These are phyloP conservation scores for Umbelopsis sp. DNA, from an alignment of 371 early-diverging fungal species.

Conservation along the genomic window DNA sequence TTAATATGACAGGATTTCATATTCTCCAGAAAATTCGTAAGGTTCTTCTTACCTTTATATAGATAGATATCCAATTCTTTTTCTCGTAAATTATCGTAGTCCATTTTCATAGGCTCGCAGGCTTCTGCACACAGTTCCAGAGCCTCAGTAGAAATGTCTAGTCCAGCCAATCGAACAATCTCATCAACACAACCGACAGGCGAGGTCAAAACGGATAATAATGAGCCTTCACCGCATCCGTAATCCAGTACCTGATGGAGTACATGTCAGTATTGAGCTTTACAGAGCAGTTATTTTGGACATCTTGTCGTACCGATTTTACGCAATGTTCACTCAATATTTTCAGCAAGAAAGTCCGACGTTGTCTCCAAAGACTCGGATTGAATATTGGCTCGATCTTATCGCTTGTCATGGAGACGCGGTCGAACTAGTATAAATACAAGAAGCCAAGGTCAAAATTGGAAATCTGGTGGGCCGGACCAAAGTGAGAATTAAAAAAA, in stretches of 20 bases:
- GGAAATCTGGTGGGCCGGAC: not conserved
- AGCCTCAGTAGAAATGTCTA: constrained; percentile 56
- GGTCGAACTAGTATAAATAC: not conserved
- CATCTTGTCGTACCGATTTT: constrained; percentile 34
- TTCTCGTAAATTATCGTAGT: constrained; percentile 50
- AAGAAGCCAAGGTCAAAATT: not conserved
- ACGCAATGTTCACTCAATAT: constrained; percentile 43
- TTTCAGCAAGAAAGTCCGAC: constrained; percentile 55
- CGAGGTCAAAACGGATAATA: constrained; percentile 60
- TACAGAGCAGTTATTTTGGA: not conserved
- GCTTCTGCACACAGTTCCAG: constrained; percentile 47
- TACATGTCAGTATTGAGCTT: not conserved
- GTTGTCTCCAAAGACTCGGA: constrained; percentile 72
- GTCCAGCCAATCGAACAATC: constrained; percentile 57
- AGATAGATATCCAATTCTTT: constrained; percentile 54
- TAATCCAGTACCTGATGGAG: constrained; percentile 64
- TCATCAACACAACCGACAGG: constrained; percentile 36
- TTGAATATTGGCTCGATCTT: constrained; percentile 33
- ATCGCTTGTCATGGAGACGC: not conserved
- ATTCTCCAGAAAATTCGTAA: not conserved
- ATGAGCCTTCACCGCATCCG: constrained; percentile 77
- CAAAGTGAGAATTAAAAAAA: not conserved
- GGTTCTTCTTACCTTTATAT: constrained; percentile 48
- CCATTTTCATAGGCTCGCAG: constrained; percentile 59
- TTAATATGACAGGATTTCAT: not conserved